phyloP scores from a whole-genome alignment of 257 asterid genomes.

The Solanum gracilifrons region DNA sequence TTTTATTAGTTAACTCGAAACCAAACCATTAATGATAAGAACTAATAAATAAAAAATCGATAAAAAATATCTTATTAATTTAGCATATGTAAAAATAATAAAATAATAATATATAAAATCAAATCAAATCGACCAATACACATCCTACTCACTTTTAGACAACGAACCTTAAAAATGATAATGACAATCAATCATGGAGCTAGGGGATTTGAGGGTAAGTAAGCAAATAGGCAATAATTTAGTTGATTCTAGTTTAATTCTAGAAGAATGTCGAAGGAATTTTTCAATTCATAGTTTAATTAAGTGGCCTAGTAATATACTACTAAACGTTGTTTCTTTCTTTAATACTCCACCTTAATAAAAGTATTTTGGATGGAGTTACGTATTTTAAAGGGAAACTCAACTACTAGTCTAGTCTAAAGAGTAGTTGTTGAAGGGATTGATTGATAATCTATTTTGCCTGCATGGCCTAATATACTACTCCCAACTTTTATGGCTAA shows the following conservation, averaged over 20 bases:
- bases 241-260: background rate
- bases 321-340: background rate
- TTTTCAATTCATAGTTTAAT: background rate
- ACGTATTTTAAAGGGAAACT: background rate
- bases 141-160: background rate
- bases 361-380: background rate
- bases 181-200: background rate
- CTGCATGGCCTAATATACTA: background rate
- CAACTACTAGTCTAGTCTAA: background rate
- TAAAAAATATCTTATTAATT: too few species aligned
- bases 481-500: background rate
- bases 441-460: background rate
- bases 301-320: background rate
- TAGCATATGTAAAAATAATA: too few species aligned
- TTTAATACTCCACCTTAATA: background rate
- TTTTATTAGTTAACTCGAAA: too few species aligned
- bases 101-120: too few species aligned
- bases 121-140: too few species aligned
- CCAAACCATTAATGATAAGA: too few species aligned
- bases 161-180: background rate
- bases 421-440: background rate
- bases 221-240: background rate
- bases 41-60: too few species aligned
- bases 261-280: background rate
- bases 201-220: background rate